Evolutionary conservation across 1,284 basidiomycete genomes (phyloP).

Genomic region (Neotropicomus parvogracilis): DNA sequence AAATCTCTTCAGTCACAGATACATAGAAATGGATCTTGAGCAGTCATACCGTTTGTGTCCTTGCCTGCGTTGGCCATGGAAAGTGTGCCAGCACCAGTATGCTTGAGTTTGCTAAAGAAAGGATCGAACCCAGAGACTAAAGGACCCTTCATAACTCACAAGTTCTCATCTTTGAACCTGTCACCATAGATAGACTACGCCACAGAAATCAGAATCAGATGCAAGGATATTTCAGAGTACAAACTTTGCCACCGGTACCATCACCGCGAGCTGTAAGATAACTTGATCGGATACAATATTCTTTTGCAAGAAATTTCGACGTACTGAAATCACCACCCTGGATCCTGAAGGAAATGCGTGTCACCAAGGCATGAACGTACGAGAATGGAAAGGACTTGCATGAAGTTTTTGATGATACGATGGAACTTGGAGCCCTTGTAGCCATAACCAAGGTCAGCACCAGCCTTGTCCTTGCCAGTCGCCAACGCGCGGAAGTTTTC

Average conservation of each 20-base stretch:
- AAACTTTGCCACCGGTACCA: constrained; percentile 87
- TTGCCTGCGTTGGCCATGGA: constrained; percentile 94
- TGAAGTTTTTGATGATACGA: constrained; percentile 97
- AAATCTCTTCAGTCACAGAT: constrained; percentile 3
- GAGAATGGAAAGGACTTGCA: constrained; percentile 46
- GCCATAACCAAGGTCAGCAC: constrained; percentile 68
- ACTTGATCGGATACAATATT: neutral
- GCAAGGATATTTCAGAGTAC: neutral
- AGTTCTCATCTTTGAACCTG: constrained; percentile 96
- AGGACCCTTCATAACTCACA: constrained; percentile 48
- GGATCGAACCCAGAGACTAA: constrained; percentile 1
- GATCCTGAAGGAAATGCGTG: constrained; percentile 46
- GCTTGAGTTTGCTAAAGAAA: constrained; percentile 75
- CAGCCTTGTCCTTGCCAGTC: constrained; percentile 81
- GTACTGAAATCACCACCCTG: constrained; percentile 92
- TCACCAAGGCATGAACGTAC: neutral
- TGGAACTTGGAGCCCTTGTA: constrained; percentile 98
- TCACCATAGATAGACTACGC: constrained; percentile 85
- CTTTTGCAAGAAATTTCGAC: constrained; percentile 22
- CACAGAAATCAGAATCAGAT: constrained; percentile 1
- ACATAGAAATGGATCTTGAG: neutral
- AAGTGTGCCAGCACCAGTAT: constrained; percentile 79
- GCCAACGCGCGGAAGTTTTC: constrained; percentile 90
- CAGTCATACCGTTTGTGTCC: constrained; percentile 71
- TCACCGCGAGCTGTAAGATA: constrained; percentile 69